Percentiles rank a stretch among this genome's conserved stretches.
These are phyloP conservation scores for Grigorovia humatica DNA, from an alignment of 805 yeast species.

Conservation along the genomic window DNA sequence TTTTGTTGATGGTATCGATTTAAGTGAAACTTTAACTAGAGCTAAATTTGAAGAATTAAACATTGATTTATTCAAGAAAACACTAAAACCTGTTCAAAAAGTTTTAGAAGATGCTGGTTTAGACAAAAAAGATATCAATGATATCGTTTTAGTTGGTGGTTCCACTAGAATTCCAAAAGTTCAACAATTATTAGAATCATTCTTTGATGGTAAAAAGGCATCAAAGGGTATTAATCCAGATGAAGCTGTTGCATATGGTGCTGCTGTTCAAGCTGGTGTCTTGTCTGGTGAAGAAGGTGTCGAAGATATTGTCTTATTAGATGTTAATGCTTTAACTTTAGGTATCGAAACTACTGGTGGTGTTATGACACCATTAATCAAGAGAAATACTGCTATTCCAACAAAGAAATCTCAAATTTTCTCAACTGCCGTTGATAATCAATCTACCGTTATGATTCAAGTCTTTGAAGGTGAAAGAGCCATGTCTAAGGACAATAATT, in stretches of 20 bases:
- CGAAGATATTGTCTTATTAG: conserved; percentile 79
- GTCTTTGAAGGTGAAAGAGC: conserved; percentile 96
- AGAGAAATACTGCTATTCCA: conserved; percentile 92
- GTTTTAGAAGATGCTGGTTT: conserved; percentile 90
- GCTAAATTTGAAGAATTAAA: conserved; percentile 97
- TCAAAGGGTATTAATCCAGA: conserved; percentile 98
- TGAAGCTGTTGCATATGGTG: conserved; percentile 99
- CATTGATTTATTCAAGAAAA: conserved; percentile 84
- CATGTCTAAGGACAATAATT: conserved; percentile 85
- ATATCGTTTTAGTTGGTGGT: conserved; percentile 96
- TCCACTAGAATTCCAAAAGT: conserved; percentile 99
- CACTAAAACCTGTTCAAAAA: conserved; percentile 92
- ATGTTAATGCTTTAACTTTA: conserved; percentile 86
- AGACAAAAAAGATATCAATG: conserved; percentile 79
- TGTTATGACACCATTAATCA: conserved; percentile 90
- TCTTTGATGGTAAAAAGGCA: conserved; percentile 89
- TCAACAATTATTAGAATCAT: conserved; percentile 83
- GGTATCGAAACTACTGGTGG: conserved; percentile 98
- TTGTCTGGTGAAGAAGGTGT: conserved; percentile 92
- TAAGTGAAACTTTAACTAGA: conserved; percentile 89
- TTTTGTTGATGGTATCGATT: conserved; percentile 87
- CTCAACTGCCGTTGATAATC: conserved; percentile 94
- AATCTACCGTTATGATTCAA: conserved; percentile 88
- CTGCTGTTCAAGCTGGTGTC: conserved; percentile 98
- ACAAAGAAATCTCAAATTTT: conserved; percentile 91